These are phyloP conservation scores for Hypoxylon rickii DNA, from an alignment of 495 filamentous ascomycete genomes.

Conservation along the genomic window DNA sequence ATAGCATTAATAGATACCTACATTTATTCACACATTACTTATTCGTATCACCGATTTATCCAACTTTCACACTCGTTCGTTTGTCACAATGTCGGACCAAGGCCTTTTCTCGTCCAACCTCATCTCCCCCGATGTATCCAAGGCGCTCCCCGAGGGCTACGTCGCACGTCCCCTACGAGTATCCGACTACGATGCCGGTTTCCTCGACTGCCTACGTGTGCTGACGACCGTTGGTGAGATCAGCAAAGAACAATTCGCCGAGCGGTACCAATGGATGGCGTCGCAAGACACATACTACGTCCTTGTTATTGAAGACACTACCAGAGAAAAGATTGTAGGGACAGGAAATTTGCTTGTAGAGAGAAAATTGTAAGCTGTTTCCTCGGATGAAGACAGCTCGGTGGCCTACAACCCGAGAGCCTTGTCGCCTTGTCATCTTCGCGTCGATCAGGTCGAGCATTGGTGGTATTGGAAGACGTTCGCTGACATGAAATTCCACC, in stretches of 20 bases:
- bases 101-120: constrained; percentile 78
- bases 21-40: too few relatives aligned
- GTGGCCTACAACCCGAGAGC: neutral
- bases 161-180: constrained; percentile 77
- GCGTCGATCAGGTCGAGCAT: neutral
- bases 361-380: constrained; percentile 70
- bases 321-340: constrained; percentile 67
- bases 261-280: constrained; percentile 84
- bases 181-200: constrained; percentile 76
- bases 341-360: constrained; percentile 87
- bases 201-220: constrained; percentile 88
- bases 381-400: neutral
- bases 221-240: constrained; percentile 94
- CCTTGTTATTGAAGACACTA: constrained; percentile 77
- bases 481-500: constrained; percentile 15
- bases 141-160: constrained; percentile 78
- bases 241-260: constrained; percentile 69
- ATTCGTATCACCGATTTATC: too few relatives aligned
- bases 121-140: constrained; percentile 73
- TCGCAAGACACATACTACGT: constrained; percentile 81
- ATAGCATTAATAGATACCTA: too few relatives aligned
- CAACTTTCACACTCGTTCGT: neutral
- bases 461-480: neutral
- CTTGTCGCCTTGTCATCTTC: neutral
- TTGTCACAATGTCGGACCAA: constrained; percentile 47